Evolutionary conservation across 2,329 filamentous ascomycete species (phyloP).

Genomic region (Xylariomycetidae sp.): DNA sequence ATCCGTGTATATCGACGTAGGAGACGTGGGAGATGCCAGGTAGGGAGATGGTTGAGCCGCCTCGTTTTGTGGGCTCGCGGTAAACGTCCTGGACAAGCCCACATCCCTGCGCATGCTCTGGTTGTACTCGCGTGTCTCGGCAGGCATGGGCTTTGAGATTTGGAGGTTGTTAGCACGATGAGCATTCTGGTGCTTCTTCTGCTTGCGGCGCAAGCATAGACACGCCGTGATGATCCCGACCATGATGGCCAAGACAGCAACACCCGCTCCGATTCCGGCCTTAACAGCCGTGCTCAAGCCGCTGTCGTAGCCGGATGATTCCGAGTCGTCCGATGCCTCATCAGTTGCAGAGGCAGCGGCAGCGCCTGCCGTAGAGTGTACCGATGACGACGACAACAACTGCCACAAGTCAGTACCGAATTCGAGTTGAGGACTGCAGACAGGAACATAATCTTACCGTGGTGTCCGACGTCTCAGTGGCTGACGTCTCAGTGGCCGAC

Average conservation of each 20-base stretch:
- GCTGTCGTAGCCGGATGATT: conserved; percentile 3
- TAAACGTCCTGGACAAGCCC: conserved; percentile 14
- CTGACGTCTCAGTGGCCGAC: neutral
- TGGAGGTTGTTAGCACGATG: conserved; percentile 27
- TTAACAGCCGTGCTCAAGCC: conserved; percentile 39
- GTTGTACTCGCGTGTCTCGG: conserved; percentile 32
- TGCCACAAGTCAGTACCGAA: conserved; percentile 3
- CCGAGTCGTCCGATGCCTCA: neutral
- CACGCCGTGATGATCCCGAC: conserved; percentile 33
- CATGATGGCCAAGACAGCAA: conserved; percentile 35
- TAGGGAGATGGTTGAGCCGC: no score
- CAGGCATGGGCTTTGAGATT: conserved; percentile 47
- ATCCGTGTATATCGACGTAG: conserved; percentile 15
- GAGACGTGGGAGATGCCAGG: conserved; percentile 11
- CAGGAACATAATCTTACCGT: conserved; percentile 4
- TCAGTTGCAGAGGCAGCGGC: conserved; percentile 3
- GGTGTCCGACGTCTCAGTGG: conserved; percentile 4
- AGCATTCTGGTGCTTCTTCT: conserved; percentile 16
- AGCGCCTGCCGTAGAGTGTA: conserved; percentile 6
- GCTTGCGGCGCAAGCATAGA: conserved; percentile 31
- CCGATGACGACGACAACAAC: conserved; percentile 7
- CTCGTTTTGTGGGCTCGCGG: conserved; percentile 3
- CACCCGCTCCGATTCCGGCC: conserved; percentile 44
- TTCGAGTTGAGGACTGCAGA: neutral
- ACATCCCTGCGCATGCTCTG: conserved; percentile 22